Evolutionary conservation across 139 green algal species (phyloP).

Genomic region (Edaphochlamys debaryana): DNA sequence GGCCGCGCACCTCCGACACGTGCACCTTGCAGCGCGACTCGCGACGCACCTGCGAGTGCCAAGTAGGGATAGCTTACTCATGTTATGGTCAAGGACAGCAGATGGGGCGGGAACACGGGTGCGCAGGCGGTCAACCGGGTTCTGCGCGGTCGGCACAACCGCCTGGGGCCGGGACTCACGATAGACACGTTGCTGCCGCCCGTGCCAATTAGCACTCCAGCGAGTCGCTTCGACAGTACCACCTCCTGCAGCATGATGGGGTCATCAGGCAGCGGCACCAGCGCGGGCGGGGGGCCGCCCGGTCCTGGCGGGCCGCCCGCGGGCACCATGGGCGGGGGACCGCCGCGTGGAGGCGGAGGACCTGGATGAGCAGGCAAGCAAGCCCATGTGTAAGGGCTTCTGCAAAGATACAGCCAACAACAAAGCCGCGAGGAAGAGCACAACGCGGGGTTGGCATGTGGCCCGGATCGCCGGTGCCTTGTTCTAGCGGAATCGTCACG

Average conservation of each 20-base stretch:
- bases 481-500: neutral
- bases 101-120: neutral
- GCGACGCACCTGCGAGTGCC: neutral
- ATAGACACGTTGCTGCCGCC: slow-evolving; percentile 26
- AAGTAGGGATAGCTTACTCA: neutral
- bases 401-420: too few relatives aligned
- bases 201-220: slow-evolving; percentile 26
- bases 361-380: neutral
- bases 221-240: slow-evolving; percentile 19
- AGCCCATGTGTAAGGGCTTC: too few relatives aligned
- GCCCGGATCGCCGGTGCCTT: too few relatives aligned
- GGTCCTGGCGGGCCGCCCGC: neutral
- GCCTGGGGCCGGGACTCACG: neutral
- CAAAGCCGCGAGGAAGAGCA: neutral
- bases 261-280: slow-evolving; percentile 12
- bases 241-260: slow-evolving; percentile 40
- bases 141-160: too few relatives aligned
- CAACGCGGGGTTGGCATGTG: neutral
- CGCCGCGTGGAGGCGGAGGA: too few relatives aligned
- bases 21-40: slow-evolving; percentile 38
- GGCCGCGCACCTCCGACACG: slow-evolving; percentile 24
- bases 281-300: neutral
- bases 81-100: too few relatives aligned
- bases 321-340: neutral
- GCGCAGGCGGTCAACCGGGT: neutral